phyloP scores from a whole-genome alignment of 345 rosid genomes.

The Rhodamnia rubescens region DNA sequence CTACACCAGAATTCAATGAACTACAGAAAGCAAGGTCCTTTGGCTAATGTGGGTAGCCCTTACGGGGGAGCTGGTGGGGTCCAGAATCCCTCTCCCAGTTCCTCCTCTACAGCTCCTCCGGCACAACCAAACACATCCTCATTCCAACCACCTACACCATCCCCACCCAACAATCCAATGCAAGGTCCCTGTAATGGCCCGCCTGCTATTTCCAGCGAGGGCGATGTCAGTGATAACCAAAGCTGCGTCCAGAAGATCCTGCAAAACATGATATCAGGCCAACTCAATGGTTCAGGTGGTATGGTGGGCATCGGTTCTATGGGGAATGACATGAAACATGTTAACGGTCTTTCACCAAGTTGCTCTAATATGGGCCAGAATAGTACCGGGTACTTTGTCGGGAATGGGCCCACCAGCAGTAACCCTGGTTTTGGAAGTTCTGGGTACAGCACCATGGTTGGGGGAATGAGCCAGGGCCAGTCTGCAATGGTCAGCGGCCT shows the following conservation, averaged over 20 bases:
- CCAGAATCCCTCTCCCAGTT: slow-evolving; percentile 40
- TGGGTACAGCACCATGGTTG: slow-evolving; percentile 24
- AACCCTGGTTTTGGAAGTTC: slow-evolving; percentile 15
- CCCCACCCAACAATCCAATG: slow-evolving; percentile 34
- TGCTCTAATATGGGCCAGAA: slow-evolving; percentile 6
- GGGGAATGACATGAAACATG: slow-evolving; percentile 21
- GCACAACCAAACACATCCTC: slow-evolving; percentile 28
- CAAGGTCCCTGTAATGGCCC: slow-evolving; percentile 12
- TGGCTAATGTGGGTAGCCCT: slow-evolving; percentile 29
- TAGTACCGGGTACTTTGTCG: slow-evolving; percentile 10
- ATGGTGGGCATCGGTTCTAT: slow-evolving; percentile 22
- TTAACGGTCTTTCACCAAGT: slow-evolving; percentile 21
- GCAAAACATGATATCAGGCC: slow-evolving; percentile 40
- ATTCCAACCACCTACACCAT: slow-evolving; percentile 30
- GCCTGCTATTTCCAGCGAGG: slow-evolving; percentile 27
- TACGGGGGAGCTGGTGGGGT: slow-evolving; percentile 28
- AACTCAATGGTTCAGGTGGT: slow-evolving; percentile 26
- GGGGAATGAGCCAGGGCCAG: slow-evolving; percentile 23
- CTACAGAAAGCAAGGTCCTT: slow-evolving; percentile 33
- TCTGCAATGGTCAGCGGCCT: slow-evolving; percentile 25
- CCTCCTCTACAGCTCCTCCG: slow-evolving; percentile 36
- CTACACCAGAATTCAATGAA: slow-evolving; percentile 51
- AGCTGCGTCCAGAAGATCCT: slow-evolving; percentile 49
- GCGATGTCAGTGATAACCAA: slow-evolving; percentile 28
- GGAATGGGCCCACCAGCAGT: slow-evolving; percentile 14